These are phyloP conservation scores for Balakata baccata DNA, from an alignment of 345 rosid genomes.

Conservation along the genomic window DNA sequence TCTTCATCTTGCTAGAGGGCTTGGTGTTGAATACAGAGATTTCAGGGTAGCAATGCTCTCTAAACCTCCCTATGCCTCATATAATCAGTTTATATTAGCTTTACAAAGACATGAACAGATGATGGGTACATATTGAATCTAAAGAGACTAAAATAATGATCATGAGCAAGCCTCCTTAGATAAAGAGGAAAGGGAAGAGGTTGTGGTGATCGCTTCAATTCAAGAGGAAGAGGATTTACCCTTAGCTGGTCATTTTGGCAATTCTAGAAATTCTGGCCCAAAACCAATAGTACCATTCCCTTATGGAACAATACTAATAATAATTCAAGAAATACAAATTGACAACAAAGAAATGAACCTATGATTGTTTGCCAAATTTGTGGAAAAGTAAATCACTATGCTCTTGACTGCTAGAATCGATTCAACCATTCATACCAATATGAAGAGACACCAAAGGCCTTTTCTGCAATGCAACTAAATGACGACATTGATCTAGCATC, in stretches of 20 bases:
- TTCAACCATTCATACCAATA: neutral
- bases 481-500: neutral
- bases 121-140: too few relatives aligned
- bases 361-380: neutral
- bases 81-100: neutral
- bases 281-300: neutral
- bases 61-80: too few relatives aligned
- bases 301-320: neutral
- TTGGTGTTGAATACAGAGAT: neutral
- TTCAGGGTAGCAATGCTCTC: neutral
- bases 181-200: neutral
- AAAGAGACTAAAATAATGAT: too few relatives aligned
- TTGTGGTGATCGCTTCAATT: neutral
- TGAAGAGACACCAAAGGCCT: neutral
- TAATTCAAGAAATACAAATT: neutral
- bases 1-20: neutral
- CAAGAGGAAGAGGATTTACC: too few relatives aligned
- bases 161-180: too few relatives aligned
- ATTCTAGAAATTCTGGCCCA: neutral
- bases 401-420: neutral
- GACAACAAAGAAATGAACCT: neutral
- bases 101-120: too few relatives aligned
- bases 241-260: neutral
- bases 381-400: neutral
- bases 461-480: neutral